phyloP scores from a whole-genome alignment of 208 protist species.

The Trypanosoma scelopori region DNA sequence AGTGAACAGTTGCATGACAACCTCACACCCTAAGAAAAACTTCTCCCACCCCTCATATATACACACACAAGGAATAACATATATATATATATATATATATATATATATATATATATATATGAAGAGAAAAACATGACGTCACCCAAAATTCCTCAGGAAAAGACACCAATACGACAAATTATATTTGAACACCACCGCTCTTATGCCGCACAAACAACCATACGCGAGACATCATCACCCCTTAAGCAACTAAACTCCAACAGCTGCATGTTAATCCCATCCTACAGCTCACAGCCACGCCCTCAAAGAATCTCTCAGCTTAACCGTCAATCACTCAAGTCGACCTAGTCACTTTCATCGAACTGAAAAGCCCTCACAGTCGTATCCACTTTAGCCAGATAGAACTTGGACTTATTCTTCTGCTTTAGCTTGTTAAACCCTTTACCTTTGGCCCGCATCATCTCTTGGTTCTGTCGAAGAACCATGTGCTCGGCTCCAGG shows the following conservation, averaged over 20 bases:
- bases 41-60: not conserved
- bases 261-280: not conserved
- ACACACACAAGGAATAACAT: too few species aligned
- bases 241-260: not conserved
- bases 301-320: not conserved
- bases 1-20: not conserved
- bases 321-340: not conserved
- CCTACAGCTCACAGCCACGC: not conserved
- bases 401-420: conserved; percentile 90
- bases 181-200: too few species aligned
- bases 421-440: conserved; percentile 90
- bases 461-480: conserved; percentile 85
- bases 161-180: too few species aligned
- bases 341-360: conserved; percentile 70
- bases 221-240: not conserved
- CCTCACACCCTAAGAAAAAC: not conserved
- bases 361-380: conserved; percentile 80
- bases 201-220: too few species aligned
- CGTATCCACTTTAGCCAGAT: conserved; percentile 72
- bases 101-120: too few species aligned
- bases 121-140: too few species aligned
- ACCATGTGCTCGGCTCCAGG: conserved; percentile 64
- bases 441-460: conserved; percentile 87
- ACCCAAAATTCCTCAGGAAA: too few species aligned
- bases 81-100: too few species aligned